These are phyloP conservation scores for Stachybotrys elegans DNA, from an alignment of 2,329 filamentous ascomycete species.

Conservation along the genomic window DNA sequence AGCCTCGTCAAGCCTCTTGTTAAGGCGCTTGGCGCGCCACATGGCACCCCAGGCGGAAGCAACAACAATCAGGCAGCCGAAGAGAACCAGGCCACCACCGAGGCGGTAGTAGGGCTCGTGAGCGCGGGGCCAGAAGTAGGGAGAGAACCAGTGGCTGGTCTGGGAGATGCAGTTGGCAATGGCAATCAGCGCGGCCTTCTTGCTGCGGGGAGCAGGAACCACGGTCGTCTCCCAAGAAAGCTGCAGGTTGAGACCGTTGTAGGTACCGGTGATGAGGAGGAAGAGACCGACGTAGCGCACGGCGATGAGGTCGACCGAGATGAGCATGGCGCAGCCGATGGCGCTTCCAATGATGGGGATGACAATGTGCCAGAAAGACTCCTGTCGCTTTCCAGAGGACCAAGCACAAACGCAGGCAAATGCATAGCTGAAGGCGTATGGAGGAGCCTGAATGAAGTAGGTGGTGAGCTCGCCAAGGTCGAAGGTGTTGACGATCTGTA, in stretches of 20 bases:
- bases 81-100: slow-evolving; percentile 20
- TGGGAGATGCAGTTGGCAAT: slow-evolving; percentile 36
- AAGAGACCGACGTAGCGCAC: not conserved
- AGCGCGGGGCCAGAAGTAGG: slow-evolving; percentile 29
- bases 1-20: slow-evolving; percentile 16
- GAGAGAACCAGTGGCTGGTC: slow-evolving; percentile 35
- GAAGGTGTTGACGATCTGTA: slow-evolving; percentile 19
- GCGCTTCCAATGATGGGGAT: slow-evolving; percentile 1
- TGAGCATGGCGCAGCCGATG: not conserved
- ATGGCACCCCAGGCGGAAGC: slow-evolving; percentile 13
- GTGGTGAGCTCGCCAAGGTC: slow-evolving; percentile 20
- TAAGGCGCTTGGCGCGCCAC: slow-evolving; percentile 17
- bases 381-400: not conserved
- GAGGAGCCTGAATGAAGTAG: slow-evolving; percentile 9
- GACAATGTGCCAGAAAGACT: slow-evolving; percentile 1
- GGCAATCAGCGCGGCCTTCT: slow-evolving; percentile 35
- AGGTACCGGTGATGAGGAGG: not conserved
- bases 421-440: not conserved
- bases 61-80: slow-evolving; percentile 17
- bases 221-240: slow-evolving; percentile 36
- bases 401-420: slow-evolving; percentile 2
- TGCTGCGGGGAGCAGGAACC: slow-evolving; percentile 32
- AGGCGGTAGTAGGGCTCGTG: slow-evolving; percentile 25
- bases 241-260: slow-evolving; percentile 33
- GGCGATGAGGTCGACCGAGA: not conserved